Evolutionary conservation across 331 rosid genomes (phyloP).

Genomic region (Pyracantha coccinea): DNA sequence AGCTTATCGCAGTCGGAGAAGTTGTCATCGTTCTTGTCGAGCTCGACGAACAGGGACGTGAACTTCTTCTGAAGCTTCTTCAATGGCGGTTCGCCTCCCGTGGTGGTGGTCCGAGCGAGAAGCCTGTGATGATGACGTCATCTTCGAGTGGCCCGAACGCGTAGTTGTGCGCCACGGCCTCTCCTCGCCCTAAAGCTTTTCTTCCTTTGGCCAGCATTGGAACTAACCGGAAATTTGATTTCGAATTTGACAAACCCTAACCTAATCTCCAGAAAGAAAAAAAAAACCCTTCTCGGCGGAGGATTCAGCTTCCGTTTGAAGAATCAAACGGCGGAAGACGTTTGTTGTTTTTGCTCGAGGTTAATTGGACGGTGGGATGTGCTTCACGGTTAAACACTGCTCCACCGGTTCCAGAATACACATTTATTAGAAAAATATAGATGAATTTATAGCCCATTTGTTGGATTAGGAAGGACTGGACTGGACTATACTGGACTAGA

Average conservation of each 20-base stretch:
- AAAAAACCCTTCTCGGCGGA: not conserved
- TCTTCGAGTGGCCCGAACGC: conserved; percentile 69
- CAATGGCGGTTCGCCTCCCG: conserved; percentile 88
- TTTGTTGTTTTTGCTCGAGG: not conserved
- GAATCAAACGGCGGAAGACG: not conserved
- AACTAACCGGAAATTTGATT: not conserved
- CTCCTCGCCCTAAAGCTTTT: conserved; percentile 62
- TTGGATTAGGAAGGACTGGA: no score
- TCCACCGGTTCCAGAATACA: not conserved
- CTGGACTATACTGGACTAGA: no score
- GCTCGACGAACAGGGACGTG: conserved; percentile 58
- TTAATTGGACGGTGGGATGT: not conserved
- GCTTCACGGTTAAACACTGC: not conserved
- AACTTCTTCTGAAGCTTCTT: conserved; percentile 94
- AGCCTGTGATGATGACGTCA: conserved; percentile 81
- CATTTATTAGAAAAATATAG: no score
- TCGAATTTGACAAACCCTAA: not conserved
- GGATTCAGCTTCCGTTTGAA: not conserved
- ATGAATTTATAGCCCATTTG: no score
- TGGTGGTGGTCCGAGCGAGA: conserved; percentile 86
- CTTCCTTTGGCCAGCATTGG: conserved; percentile 62
- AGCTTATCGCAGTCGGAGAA: conserved; percentile 61
- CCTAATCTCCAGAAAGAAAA: not conserved
- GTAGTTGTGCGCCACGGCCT: conserved; percentile 55
- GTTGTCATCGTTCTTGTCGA: conserved; percentile 52